Percentiles rank a stretch among this genome's conserved stretches.
Evolutionary conservation across 2,329 filamentous ascomycete species (phyloP).

Genomic region (Pestalotiopsis sp.): DNA sequence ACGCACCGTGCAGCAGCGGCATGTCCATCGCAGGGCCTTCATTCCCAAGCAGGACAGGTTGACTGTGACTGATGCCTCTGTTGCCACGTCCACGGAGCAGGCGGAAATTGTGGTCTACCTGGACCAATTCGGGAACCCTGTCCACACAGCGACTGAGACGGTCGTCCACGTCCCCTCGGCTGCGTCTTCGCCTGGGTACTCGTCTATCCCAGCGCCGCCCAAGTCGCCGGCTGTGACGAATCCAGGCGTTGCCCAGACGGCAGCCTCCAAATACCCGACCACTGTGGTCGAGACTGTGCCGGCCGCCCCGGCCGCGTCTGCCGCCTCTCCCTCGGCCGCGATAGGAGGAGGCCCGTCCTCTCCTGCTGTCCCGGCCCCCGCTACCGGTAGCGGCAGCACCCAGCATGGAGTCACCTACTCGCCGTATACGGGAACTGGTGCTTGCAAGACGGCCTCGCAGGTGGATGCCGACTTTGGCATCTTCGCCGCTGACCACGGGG

Average conservation of each 20-base stretch:
- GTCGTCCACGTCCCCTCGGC: constrained; percentile 32
- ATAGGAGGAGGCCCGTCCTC: not conserved
- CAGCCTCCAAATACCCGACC: not conserved
- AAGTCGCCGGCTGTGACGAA: constrained; percentile 13
- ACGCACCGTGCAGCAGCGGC: constrained; percentile 35
- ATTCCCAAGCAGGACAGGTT: constrained; percentile 28
- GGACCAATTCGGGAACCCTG: constrained; percentile 55
- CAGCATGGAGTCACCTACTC: constrained; percentile 51
- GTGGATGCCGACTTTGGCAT: constrained; percentile 66
- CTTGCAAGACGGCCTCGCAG: constrained; percentile 68
- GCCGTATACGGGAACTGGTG: constrained; percentile 51
- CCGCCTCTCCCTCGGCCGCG: not conserved
- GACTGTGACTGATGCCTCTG: constrained; percentile 38
- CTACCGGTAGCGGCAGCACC: constrained; percentile 13
- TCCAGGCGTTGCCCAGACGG: not conserved
- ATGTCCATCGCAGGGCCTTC: constrained; percentile 32
- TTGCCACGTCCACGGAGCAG: constrained; percentile 42
- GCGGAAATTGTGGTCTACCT: constrained; percentile 62
- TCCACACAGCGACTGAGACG: constrained; percentile 46
- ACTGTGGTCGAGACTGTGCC: not conserved
- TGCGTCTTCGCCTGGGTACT: constrained; percentile 11
- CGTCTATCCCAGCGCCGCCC: constrained; percentile 19
- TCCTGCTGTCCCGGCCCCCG: not conserved
- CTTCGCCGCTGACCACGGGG: constrained; percentile 55
- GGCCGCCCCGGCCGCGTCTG: not conserved